These are phyloP conservation scores for Rhodotorula glutinis DNA, from an alignment of 1,284 basidiomycete genomes.

Conservation along the genomic window DNA sequence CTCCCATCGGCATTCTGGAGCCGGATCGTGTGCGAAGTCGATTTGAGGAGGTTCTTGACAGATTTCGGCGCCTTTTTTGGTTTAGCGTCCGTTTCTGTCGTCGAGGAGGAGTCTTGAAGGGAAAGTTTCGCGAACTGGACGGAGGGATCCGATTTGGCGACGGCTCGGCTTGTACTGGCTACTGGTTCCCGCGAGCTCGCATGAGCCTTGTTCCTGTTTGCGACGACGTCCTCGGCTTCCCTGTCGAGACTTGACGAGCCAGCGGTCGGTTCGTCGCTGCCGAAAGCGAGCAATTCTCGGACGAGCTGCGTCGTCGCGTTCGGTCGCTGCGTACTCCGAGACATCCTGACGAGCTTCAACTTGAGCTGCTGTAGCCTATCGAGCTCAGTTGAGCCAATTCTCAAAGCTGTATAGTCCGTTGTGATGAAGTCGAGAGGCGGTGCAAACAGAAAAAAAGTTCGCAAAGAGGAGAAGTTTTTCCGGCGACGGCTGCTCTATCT, in stretches of 20 bases:
- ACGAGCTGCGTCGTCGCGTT: constrained; percentile 26
- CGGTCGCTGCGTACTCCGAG: not conserved
- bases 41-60: constrained; percentile 25
- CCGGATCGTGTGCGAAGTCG: constrained; percentile 26
- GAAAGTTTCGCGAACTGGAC: constrained; percentile 11
- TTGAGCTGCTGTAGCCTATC: no score
- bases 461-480: no score
- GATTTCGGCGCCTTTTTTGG: constrained; percentile 4
- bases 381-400: no score
- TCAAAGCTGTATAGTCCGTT: no score
- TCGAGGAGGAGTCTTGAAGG: not conserved
- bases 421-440: no score
- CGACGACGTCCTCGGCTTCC: constrained; percentile 30
- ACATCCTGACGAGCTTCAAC: not conserved
- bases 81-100: not conserved
- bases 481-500: no score
- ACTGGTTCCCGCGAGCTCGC: not conserved
- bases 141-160: not conserved
- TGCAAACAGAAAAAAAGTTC: no score
- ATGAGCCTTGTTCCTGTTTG: not conserved
- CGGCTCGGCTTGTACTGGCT: not conserved
- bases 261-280: constrained; percentile 13
- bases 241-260: constrained; percentile 15
- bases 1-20: constrained; percentile 6
- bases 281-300: constrained; percentile 24